These are phyloP conservation scores for Pseudoturritis turrita DNA, from an alignment of 345 rosid species.

Conservation along the genomic window DNA sequence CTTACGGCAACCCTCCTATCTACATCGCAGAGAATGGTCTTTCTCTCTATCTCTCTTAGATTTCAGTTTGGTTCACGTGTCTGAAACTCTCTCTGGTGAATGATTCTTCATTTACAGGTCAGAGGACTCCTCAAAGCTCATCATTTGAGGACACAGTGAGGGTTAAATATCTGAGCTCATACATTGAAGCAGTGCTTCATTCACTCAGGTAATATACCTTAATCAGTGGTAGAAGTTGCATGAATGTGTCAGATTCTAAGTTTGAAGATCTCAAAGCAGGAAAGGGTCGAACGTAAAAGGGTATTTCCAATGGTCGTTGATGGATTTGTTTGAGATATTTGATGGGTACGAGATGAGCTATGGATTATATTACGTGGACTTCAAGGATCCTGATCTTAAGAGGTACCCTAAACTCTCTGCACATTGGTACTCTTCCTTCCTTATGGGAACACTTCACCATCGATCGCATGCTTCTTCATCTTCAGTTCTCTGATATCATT, in stretches of 20 bases:
- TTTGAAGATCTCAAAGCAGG: conserved; percentile 13
- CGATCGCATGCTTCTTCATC: conserved; percentile 11
- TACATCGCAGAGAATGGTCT: conserved; percentile 44
- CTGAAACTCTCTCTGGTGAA: background rate
- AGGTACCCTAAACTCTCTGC: conserved; percentile 50
- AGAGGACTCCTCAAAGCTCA: conserved; percentile 28
- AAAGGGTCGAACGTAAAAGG: conserved; percentile 49
- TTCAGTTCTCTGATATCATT: background rate
- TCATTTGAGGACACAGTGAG: conserved; percentile 45
- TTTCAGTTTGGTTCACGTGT: background rate
- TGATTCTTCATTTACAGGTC: conserved; percentile 37
- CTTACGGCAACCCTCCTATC: conserved; percentile 37
- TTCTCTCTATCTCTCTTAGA: background rate
- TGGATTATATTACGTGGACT: conserved; percentile 46
- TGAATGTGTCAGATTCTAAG: background rate
- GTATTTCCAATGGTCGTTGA: conserved; percentile 46
- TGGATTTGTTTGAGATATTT: conserved; percentile 40
- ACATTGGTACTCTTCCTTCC: conserved; percentile 37
- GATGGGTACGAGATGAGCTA: conserved; percentile 33
- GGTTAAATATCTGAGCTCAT: conserved; percentile 36
- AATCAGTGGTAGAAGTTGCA: background rate
- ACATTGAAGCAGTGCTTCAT: conserved; percentile 45
- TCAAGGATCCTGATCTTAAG: conserved; percentile 39
- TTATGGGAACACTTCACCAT: conserved; percentile 31
- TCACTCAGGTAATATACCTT: conserved; percentile 38